Base-by-base conservation (phyloP, 805 yeast species). In the Lipomyces mesembrius region DNA sequence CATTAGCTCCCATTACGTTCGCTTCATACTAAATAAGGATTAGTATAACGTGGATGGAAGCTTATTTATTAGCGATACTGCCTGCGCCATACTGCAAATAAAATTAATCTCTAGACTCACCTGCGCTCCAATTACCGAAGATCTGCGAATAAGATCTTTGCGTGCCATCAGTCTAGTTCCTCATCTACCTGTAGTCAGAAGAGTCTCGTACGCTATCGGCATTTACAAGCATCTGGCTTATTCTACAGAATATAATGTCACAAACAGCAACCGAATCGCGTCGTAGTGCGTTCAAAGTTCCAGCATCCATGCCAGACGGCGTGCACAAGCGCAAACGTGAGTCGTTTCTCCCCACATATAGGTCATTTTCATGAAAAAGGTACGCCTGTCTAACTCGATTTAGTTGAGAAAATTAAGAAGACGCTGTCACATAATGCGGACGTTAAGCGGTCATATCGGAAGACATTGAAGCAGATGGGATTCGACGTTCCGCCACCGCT, bases 301-400 rank as follows among this genome's bases (percentile, higher is more conserved):
- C 68, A 2, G 62, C 53, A 43, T 57, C 71, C 8, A 61, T 67
- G 66, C 71, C 71, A 3, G 71, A 67, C 46, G 68, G 71, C 52
- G 66, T 67, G 20, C 71, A 67, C 59, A 61, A 53, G 57, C 68
- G 71, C 14, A 67, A 67, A 61, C 64, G 71, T 67, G 56, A 52
- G 70, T 39, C 14, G 17, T 17, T 7, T n/a, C 39, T 11, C 17
- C 22, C 57, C n/a, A n/a, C 60, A 57, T 37, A 25, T 22, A 59
- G 20, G 63, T 43, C 3, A 43, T 17, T 6, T n/a, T 43, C 49
- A 6, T 43, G 49, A 17, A 17, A 17, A n/a, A 34, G 0, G 37
- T 17, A 17, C n/a, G 32, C 39, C 39, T 43, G 57, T 46, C 32
- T 27, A 5, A 3, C 14, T 11, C 7, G 9, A 3, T 54, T 12